Conservation (phyloP, 768 basidiomycete genomes). For the Hirschioporus abietinus region DNA sequence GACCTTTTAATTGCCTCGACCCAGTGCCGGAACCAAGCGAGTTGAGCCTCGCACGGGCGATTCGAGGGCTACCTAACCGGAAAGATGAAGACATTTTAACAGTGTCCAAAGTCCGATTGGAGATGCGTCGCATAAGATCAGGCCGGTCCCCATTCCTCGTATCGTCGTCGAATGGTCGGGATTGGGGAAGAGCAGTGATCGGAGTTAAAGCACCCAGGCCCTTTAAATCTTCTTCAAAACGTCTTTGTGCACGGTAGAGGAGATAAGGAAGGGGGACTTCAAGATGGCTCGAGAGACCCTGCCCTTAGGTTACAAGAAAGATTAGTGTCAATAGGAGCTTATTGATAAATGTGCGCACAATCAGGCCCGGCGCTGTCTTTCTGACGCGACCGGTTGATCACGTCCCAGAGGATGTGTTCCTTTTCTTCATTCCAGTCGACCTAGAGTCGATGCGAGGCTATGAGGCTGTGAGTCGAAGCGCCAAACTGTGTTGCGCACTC, state of each 20-base stretch:
- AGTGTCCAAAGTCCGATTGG: conserved; percentile 15
- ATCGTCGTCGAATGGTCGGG: conserved; percentile 5
- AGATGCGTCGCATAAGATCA: conserved; percentile 8
- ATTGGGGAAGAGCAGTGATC: conserved; percentile 28
- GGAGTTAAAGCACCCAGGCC: conserved; percentile 63
- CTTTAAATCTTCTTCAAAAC: conserved; percentile 82
- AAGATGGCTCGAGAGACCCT: conserved; percentile 72
- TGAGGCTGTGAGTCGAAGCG: background rate
- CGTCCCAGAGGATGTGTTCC: conserved; percentile 82
- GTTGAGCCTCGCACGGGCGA: conserved; percentile 65
- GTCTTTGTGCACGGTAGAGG: conserved; percentile 75
- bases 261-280: conserved; percentile 81
- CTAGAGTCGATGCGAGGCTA: conserved; percentile 34
- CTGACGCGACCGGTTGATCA: conserved; percentile 71
- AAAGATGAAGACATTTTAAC: conserved; percentile 35
- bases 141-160: conserved; percentile 2
- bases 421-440: conserved; percentile 85
- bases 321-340: conserved; percentile 1
- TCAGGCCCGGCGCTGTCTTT: conserved; percentile 71
- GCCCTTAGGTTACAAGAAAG: conserved; percentile 47
- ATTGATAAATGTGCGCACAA: conserved; percentile 44
- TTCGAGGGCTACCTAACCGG: conserved; percentile 42
- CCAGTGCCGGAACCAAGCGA: conserved; percentile 54
- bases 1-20: conserved; percentile 46
- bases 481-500: conserved; percentile 39